Evolutionary conservation across 257 asterid genomes (phyloP), one percentile per base, ranked within the genome.

Genomic region (Mitragyna speciosa): DNA sequence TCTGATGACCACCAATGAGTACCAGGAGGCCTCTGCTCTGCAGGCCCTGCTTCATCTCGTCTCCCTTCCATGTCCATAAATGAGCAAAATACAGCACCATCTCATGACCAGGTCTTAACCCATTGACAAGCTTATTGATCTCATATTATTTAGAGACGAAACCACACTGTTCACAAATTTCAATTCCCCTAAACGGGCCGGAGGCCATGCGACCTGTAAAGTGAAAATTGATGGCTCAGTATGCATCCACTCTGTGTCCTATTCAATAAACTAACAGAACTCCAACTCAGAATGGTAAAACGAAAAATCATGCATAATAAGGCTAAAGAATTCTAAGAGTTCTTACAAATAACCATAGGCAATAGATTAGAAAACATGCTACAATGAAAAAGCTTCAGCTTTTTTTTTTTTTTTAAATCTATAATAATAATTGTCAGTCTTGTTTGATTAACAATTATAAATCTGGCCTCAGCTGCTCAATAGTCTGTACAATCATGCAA

Each of bases 1-100:
- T 95, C 95, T 72, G 92, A 84, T 67, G 94, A 86, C 94, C 96
- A 89, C 95, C 96, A 89, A 61, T 87, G 75, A 81, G 90, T 84
- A 86, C 84, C 85, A 58, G 88, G 79, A 81, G 92, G 85, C 86
- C 90, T 89, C 86, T 86, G 93, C 83, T 89, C 95, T 56, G 88
- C 63, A 76, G 88, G 87, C 67, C 87, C 95, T 78, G 86, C 85
- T 78, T 87, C 92, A 82, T 89, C 92, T 83, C 76, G 88, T 80
- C 80, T 77, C 83, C 87, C 91, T 81, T 90, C 95, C 98, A 92
- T 92, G 82, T 79, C 84, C 76, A 56, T 79, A 81, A 76, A 78
- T 86, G 70, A 68, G 84, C 80, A 71, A 81, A 82, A 82, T 84
- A 75, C 79, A 86, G 82, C 79, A 88, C 31, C 87, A 90, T 86